Percentiles rank a stretch among this genome's conserved stretches.
Evolutionary conservation across 108 stramenopile species (phyloP).

Genomic region (Pseudonitzschia pungens): DNA sequence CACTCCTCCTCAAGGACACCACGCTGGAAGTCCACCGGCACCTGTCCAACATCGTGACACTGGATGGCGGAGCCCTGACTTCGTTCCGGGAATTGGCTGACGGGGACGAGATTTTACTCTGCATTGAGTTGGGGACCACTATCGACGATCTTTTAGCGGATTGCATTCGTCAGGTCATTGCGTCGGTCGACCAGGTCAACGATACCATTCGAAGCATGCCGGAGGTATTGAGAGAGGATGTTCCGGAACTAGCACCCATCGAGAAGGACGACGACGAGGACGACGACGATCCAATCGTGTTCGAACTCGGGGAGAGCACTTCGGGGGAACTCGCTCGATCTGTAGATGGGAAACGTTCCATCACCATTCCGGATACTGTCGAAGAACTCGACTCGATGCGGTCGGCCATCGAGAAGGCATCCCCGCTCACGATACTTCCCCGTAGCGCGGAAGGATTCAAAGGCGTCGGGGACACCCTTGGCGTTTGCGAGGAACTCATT

Average conservation of each 20-base stretch:
- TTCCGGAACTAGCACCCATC: background rate
- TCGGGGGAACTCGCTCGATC: too few relatives aligned
- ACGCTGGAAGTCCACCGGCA: background rate
- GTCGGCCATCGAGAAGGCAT: background rate
- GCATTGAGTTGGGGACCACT: background rate
- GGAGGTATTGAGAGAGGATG: background rate
- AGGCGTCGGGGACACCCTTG: background rate
- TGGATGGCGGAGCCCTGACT: background rate
- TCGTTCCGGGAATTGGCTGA: conserved; percentile 1
- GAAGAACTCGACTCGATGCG: background rate
- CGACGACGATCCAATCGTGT: background rate
- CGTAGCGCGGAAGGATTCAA: background rate
- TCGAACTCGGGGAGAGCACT: too few relatives aligned
- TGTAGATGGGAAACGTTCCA: too few relatives aligned
- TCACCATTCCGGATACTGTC: background rate
- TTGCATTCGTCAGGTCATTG: background rate
- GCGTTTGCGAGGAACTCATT: background rate
- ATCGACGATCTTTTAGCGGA: background rate
- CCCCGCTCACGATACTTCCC: background rate
- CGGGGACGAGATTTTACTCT: conserved; percentile 6
- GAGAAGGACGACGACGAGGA: background rate
- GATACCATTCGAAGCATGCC: background rate
- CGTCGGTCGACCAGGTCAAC: background rate
- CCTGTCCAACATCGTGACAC: background rate
- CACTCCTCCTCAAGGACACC: background rate